Evolutionary conservation across 2,329 filamentous ascomycete genomes (phyloP).

Genomic region (Neopestalotiopsis clavispora): DNA sequence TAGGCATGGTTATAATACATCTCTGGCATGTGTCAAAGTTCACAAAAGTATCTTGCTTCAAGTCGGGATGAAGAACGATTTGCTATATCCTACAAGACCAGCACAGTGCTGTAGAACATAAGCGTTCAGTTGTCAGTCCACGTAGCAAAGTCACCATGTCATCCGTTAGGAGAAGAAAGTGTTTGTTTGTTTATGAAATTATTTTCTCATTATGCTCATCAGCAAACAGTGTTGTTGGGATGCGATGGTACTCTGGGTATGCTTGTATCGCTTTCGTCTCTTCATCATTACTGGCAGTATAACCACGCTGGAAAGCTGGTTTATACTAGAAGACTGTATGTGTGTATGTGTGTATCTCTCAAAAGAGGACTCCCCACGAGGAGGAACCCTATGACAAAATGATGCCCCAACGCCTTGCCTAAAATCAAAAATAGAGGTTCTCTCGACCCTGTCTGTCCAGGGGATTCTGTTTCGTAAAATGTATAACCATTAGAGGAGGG

Average conservation of each 20-base stretch:
- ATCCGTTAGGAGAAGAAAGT: neutral
- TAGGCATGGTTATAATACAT: no score
- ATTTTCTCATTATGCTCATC: slow-evolving; percentile 2
- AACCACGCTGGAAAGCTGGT: neutral
- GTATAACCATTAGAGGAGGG: neutral
- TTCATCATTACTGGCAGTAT: neutral
- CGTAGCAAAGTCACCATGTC: neutral
- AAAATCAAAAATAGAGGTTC: neutral
- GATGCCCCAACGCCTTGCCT: neutral
- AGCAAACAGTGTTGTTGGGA: neutral
- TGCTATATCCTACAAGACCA: no score
- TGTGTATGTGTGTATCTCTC: no score
- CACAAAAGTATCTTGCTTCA: no score
- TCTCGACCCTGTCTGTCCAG: slow-evolving; percentile 1
- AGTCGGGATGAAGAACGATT: no score
- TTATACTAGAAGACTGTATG: neutral
- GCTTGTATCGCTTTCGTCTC: neutral
- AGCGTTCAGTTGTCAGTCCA: neutral
- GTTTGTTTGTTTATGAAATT: neutral
- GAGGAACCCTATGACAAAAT: neutral
- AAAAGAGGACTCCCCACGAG: neutral
- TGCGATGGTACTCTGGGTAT: neutral
- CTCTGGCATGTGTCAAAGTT: no score
- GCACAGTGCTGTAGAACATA: no score
- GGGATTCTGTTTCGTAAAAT: neutral